A percentile compares a stretch with the other conserved stretches of the same genome.
phyloP scores from a whole-genome alignment of 768 basidiomycete species.

The Scleroderma bovista region DNA sequence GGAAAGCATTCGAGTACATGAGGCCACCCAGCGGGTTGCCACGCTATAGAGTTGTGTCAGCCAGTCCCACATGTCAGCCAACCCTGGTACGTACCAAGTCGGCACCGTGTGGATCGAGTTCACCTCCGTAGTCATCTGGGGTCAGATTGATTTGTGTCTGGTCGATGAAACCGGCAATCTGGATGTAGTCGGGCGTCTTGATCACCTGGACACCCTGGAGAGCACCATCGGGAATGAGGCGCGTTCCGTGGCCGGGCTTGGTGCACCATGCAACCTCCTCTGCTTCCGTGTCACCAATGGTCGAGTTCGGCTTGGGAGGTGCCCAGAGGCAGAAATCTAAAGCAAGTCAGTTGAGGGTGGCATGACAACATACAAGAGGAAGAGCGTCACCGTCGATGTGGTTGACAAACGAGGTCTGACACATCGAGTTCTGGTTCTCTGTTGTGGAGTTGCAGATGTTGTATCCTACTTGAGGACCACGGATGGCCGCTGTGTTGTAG shows the following conservation, averaged over 20 bases:
- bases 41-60: conserved; percentile 34
- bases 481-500: conserved; percentile 31
- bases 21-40: conserved; percentile 72
- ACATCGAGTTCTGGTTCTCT: conserved; percentile 52
- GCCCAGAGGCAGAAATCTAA: conserved; percentile 71
- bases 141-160: conserved; percentile 52
- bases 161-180: conserved; percentile 58
- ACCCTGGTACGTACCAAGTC: conserved; percentile 34
- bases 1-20: conserved; percentile 53
- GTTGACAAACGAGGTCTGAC: conserved; percentile 70
- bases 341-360: conserved; percentile 12
- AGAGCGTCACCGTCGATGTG: conserved; percentile 36
- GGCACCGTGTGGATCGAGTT: conserved; percentile 68
- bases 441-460: conserved; percentile 67
- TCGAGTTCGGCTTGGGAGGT: conserved; percentile 42
- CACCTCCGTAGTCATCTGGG: conserved; percentile 56
- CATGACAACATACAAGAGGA: background rate
- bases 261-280: conserved; percentile 75
- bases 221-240: conserved; percentile 64
- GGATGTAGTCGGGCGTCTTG: conserved; percentile 52
- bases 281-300: conserved; percentile 63
- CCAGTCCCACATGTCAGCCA: conserved; percentile 16
- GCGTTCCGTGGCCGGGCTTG: conserved; percentile 64
- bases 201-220: conserved; percentile 62
- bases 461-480: conserved; percentile 60